phyloP scores from a whole-genome alignment of 2,329 filamentous ascomycete genomes.

The Tolypocladium tropicale region DNA sequence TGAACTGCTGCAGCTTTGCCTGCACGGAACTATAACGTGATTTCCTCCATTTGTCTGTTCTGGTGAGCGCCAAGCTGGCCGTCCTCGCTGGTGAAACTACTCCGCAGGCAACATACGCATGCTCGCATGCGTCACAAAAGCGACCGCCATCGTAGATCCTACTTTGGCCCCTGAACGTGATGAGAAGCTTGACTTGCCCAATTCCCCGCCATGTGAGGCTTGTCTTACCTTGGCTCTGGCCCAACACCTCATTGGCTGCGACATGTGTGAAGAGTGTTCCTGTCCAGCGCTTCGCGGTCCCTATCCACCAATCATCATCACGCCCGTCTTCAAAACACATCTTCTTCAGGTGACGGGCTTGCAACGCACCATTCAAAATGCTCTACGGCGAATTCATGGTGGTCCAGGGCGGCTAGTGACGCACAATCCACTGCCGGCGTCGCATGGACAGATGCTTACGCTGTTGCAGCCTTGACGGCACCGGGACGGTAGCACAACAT shows the following conservation, averaged over 20 bases:
- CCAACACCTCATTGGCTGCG: conserved; percentile 14
- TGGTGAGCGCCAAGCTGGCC: too few relatives aligned
- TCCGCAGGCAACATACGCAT: too few relatives aligned
- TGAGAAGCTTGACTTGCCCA: not conserved
- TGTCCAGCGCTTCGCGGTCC: conserved; percentile 18
- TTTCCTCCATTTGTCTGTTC: too few relatives aligned
- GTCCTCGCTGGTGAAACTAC: too few relatives aligned
- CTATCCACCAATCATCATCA: conserved; percentile 16
- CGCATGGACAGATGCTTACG: conserved; percentile 3
- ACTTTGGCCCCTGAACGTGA: not conserved
- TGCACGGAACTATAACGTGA: too few relatives aligned
- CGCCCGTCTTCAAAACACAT: not conserved
- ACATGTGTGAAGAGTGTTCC: conserved; percentile 9
- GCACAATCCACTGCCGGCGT: conserved; percentile 8
- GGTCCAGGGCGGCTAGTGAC: not conserved
- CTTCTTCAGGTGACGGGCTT: not conserved
- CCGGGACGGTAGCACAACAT: not conserved
- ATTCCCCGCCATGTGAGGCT: not conserved
- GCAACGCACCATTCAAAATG: not conserved
- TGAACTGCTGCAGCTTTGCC: not conserved
- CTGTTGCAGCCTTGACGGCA: not conserved
- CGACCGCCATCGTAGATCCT: not conserved
- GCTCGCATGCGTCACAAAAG: too few relatives aligned
- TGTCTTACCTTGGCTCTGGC: not conserved
- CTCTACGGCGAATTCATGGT: not conserved